Evolutionary conservation across 371 early-diverging fungal genomes (phyloP), one percentile per base, ranked within the genome.

Genomic region (Polyrhizophydium stewartii): DNA sequence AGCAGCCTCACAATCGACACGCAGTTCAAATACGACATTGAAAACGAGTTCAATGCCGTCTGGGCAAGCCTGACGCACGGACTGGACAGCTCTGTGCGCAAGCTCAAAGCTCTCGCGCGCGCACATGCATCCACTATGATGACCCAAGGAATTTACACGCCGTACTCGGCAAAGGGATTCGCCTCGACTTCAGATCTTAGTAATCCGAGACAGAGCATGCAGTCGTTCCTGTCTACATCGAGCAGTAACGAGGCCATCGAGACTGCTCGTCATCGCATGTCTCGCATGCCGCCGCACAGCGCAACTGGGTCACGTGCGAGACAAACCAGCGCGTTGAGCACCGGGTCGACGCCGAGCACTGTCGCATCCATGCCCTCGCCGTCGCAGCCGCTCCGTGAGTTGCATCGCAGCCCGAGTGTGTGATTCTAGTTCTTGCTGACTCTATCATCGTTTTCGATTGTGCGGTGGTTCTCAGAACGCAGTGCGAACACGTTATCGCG

Each of bases 1-100:
- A 66, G 66, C 22, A 69, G 68, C 35, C 63, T 68, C 58, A 60
- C 55, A 25, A 55, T 40, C 19, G 64, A 73, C 40, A 66, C 68
- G 5, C 66, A 67, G 58, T 69, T 73, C 40, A 58, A 55, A 22
- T 53, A 57, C 21, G 46, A 45, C 51, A 66, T 73, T 30, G 69
- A 73, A 46, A 55, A 57, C 12, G 74, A 73, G 55, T 73, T 71
- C 63, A 62, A 58, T 30, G 35, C 66, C 51, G 63, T 73, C 50
- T 73, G 70, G 74, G 38, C 47, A 10, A 53, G 50, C 19, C 63
- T 73, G 41, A 66, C 67, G 12, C 37, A 51, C 10, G 70, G 68
- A 1, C 59, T 73, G 1, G 67, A 68, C 33, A 3, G 13, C 7
- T 47, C 49, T 3, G 22, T 47, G 28, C 49, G 49, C 7, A 3